Evolutionary conservation across 805 yeast genomes (phyloP), one percentile per base, ranked within the genome.

Genomic region (Saturnispora ahearnii): DNA sequence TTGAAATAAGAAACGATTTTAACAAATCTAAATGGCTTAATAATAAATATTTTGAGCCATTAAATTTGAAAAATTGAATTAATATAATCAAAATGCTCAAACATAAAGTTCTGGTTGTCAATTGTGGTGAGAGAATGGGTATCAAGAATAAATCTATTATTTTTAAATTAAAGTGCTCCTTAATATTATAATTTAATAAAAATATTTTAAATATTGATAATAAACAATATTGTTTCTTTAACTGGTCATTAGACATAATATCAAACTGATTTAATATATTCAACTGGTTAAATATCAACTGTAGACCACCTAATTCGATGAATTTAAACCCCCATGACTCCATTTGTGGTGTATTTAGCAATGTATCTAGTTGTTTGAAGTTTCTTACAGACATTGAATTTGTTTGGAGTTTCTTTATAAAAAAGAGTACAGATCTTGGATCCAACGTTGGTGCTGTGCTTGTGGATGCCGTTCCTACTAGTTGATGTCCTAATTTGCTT

Each of bases 271-370:
- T 72, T 48, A 81, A 70, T 44, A 79, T 81, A 50, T 76, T 78
- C 41, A 93, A 68, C 34, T 79, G 80, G 13, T 81, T 78, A 7
- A 87, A 79, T 47, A 93, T 73, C 0, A 88, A 85, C 8, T 82
- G 75, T 52, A 84, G 88, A 9, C 98, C 98, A 62, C 87, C 95
- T 41, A 78, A 74, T 46, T 74, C 79, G n/a, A 88, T 72, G 59
- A 93, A 93, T 22, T 72, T 73, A 45, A 78, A 73, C 0, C 87
- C 93, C 97, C 98, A 91, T 43, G 68, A 75, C 12, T 42, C 41
- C 28, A 52, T 55, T 7, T 26, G 43, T 21, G 41, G 44, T 28
- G 53, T 50, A 11, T 42, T 41, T 29, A 64, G 49, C 6, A 54
- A 48, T 28, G 51, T 52, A 36, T 63, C 67, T 12, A 69, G 52